These are phyloP conservation scores for Telopea speciosissima DNA, from an alignment of 177 flowering plant genomes.

Conservation along the genomic window DNA sequence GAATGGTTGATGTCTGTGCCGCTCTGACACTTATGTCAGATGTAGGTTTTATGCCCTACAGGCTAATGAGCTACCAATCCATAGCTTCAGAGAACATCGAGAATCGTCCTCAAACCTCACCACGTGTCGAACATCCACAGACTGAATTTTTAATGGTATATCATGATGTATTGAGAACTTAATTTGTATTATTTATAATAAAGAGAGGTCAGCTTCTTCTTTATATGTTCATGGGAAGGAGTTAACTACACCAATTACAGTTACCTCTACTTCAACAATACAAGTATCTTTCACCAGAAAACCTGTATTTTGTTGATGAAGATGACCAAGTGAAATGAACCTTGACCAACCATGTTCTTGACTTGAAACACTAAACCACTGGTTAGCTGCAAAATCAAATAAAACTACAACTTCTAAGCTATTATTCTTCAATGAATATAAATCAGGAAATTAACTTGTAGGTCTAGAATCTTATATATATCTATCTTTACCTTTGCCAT, in stretches of 20 bases:
- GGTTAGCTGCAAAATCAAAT: not conserved
- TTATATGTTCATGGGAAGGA: not conserved
- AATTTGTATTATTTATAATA: too few species aligned
- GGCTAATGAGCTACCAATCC: too few species aligned
- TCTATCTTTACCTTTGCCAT: not conserved
- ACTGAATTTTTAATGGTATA: too few species aligned
- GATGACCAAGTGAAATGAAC: constrained; percentile 3
- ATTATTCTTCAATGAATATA: not conserved
- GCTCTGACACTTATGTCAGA: too few species aligned
- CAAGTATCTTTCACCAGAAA: constrained; percentile 1
- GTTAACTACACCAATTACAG: not conserved
- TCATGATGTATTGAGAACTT: too few species aligned
- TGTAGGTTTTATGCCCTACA: too few species aligned
- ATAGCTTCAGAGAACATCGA: too few species aligned
- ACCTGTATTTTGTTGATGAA: not conserved
- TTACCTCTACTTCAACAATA: constrained; percentile 3
- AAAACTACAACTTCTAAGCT: not conserved
- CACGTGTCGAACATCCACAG: too few species aligned
- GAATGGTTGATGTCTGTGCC: too few species aligned
- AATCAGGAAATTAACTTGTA: not conserved
- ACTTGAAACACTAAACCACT: constrained; percentile 6
- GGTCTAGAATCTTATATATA: not conserved
- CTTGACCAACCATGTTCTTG: not conserved
- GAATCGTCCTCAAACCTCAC: too few species aligned
- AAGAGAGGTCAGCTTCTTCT: not conserved